Percentiles rank a stretch among this genome's conserved stretches.
Evolutionary conservation across 78 protist genomes (phyloP).

Genomic region (Polysphondylium violaceum): DNA sequence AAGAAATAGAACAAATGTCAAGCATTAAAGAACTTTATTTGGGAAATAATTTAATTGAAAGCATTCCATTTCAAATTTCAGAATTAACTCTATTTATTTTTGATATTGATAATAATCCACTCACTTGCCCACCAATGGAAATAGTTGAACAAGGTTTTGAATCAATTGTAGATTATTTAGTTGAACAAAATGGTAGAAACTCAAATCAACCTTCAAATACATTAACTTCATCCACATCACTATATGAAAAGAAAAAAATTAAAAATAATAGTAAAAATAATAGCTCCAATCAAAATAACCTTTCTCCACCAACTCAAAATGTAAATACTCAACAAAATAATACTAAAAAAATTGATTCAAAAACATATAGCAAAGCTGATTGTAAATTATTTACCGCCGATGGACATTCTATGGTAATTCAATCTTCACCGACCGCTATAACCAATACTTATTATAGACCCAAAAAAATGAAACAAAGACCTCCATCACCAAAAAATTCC

Average conservation of each 20-base stretch:
- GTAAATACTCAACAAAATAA: not conserved
- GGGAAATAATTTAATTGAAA: constrained; percentile 32
- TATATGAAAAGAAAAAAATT: not conserved
- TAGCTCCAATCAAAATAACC: not conserved
- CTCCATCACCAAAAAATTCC: constrained; percentile 12
- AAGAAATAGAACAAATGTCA: constrained; percentile 26
- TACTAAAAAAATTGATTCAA: not conserved
- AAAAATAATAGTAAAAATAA: constrained; percentile 2
- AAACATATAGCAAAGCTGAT: constrained; percentile 12
- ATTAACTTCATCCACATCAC: not conserved
- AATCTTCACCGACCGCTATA: constrained; percentile 54
- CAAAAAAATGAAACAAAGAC: not conserved
- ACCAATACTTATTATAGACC: constrained; percentile 62
- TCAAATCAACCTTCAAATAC: not conserved
- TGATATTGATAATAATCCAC: constrained; percentile 27
- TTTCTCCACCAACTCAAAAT: not conserved
- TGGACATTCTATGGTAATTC: constrained; percentile 40
- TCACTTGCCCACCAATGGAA: constrained; percentile 34
- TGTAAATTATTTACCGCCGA: constrained; percentile 21
- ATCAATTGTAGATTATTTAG: constrained; percentile 37
- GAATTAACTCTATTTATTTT: constrained; percentile 53
- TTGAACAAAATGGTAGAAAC: not conserved
- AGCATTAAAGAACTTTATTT: constrained; percentile 30
- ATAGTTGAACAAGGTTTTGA: constrained; percentile 59
- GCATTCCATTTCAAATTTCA: constrained; percentile 43